Percentiles rank a stretch among this genome's conserved stretches.
Evolutionary conservation across 108 stramenopile genomes (phyloP).

Genomic region (Epithemia pelagica): DNA sequence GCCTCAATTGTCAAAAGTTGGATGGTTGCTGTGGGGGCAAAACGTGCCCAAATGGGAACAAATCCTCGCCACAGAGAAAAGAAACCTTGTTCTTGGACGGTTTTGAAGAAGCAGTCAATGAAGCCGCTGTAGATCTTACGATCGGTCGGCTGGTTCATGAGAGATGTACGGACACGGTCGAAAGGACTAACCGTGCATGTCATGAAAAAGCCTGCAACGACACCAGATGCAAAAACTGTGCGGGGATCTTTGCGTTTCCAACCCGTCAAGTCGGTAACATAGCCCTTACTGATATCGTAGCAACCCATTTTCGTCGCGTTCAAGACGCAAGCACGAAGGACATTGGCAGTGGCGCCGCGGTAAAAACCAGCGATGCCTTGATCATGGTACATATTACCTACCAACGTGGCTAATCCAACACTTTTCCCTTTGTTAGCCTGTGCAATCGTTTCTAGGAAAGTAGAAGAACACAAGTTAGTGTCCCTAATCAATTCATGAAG

Average conservation of each 20-base stretch:
- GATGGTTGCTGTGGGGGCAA: slow-evolving; percentile 83
- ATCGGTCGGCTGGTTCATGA: slow-evolving; percentile 88
- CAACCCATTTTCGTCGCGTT: slow-evolving; percentile 94
- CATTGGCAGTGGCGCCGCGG: slow-evolving; percentile 84
- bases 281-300: slow-evolving; percentile 85
- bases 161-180: slow-evolving; percentile 36
- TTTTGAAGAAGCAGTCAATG: slow-evolving; percentile 69
- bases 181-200: slow-evolving; percentile 77
- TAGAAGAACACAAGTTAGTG: too few species aligned
- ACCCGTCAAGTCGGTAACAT: slow-evolving; percentile 58
- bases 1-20: slow-evolving; percentile 85
- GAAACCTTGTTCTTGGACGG: slow-evolving; percentile 60
- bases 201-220: slow-evolving; percentile 89
- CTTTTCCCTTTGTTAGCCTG: slow-evolving; percentile 74
- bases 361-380: slow-evolving; percentile 89
- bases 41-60: slow-evolving; percentile 73
- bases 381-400: slow-evolving; percentile 59
- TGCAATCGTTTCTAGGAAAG: slow-evolving; percentile 55
- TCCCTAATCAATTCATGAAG: too few species aligned
- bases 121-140: slow-evolving; percentile 75
- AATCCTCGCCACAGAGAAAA: slow-evolving; percentile 79
- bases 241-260: slow-evolving; percentile 74
- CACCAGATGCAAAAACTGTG: slow-evolving; percentile 56
- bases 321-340: slow-evolving; percentile 81
- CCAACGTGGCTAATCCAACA: slow-evolving; percentile 44